Conservation (phyloP, 108 stramenopile genomes). For the Cyclotella baltica region DNA sequence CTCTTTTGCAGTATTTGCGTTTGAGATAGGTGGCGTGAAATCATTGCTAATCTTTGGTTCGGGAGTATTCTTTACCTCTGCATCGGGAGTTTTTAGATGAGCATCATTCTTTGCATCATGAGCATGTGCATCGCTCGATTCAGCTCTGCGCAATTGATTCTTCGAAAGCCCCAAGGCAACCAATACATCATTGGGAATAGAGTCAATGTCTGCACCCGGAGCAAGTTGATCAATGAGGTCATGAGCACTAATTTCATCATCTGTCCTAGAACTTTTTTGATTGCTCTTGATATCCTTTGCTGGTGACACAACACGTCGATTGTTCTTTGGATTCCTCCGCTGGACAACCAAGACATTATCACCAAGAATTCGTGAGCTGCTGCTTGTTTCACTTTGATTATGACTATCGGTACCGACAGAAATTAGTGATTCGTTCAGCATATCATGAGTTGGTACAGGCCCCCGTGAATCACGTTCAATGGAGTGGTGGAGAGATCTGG, state of each 20-base stretch:
- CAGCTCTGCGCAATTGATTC: not conserved
- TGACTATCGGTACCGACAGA: not conserved
- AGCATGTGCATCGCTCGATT: not conserved
- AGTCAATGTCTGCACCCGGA: slow-evolving; percentile 1
- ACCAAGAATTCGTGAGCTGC: not conserved
- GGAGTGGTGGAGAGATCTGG: not conserved
- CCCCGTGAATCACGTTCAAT: slow-evolving; percentile 2
- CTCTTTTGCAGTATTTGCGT: not conserved
- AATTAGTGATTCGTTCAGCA: not conserved
- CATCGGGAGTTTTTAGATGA: too few relatives aligned
- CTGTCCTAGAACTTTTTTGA: not conserved
- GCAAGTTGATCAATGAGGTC: slow-evolving; percentile 4
- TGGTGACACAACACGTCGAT: not conserved
- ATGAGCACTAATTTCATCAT: not conserved
- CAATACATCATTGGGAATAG: slow-evolving; percentile 12
- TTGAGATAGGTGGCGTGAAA: not conserved
- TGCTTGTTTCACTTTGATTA: not conserved
- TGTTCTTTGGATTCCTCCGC: not conserved
- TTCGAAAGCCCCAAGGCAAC: not conserved
- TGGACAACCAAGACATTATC: not conserved
- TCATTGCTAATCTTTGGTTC: not conserved
- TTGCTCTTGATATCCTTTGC: not conserved
- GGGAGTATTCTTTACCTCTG: too few relatives aligned
- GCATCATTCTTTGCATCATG: not conserved
- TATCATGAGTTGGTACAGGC: not conserved